Evolutionary conservation across 2,329 filamentous ascomycete species (phyloP), one percentile per base, ranked within the genome.

Genomic region (Ascochyta lentis): DNA sequence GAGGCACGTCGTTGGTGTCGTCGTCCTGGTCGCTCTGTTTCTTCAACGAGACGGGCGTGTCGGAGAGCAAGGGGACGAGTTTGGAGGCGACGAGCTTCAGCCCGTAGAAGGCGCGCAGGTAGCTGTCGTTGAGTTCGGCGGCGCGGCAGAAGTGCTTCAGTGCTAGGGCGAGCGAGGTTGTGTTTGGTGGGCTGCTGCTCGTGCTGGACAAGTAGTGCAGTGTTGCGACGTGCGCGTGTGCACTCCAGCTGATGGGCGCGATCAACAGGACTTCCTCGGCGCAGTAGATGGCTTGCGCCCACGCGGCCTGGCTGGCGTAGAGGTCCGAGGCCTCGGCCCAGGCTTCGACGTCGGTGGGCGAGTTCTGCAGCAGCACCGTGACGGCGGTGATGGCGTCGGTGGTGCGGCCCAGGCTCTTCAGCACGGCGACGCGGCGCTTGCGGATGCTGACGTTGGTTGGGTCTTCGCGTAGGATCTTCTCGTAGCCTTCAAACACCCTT

Each of bases 181-280:
- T 55, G 63, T 56, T 64, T 8, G 65, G 64, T 6, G 76, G 67
- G 52, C 37, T 62, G 56, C 52, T 63, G 27, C 67, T 54, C 4
- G 61, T 48, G n/a, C 66, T 76, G 31, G 87, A 86, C 78, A 96
- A 87, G 72, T 91, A 92, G 37, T 90, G 81, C 29, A 96, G 78
- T 75, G 98, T 95, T 15, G 92, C 95, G 24, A 97, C 77, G 44
- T 90, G 87, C 45, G 93, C 93, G 75, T 97, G 92, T 61, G 96
- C 91, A 80, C 96, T 98, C 93, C 95, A 99, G 19, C 94, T 91
- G 79, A 96, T 96, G 4, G 95, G 94, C 49, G 87, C 85, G 54
- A 96, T 82, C 47, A 98, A 80, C 40, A 99, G 77, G 19, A 96
- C 92, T 75, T 99, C 95, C 75, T 99, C 95, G 40, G 96, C 79